A percentile compares a stretch with the other conserved stretches of the same genome.
Evolutionary conservation across 345 rosid species (phyloP).

Genomic region (Ceriops tagal): DNA sequence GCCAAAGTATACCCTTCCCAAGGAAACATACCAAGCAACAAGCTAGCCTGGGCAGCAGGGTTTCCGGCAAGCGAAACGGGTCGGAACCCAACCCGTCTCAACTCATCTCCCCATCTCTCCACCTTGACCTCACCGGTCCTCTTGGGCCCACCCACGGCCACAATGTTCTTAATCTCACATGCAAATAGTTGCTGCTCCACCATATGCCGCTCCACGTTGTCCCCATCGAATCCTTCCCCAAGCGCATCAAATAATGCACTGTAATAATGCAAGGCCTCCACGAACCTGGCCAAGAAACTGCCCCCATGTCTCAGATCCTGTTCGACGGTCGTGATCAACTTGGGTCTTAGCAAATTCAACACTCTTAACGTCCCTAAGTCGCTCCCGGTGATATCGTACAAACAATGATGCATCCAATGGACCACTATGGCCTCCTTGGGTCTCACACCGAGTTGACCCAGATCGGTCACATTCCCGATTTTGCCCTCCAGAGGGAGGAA

Average conservation of each 20-base stretch:
- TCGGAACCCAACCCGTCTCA: conserved; percentile 59
- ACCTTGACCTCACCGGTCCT: conserved; percentile 71
- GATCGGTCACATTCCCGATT: conserved; percentile 55
- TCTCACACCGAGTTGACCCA: conserved; percentile 53
- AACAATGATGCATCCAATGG: conserved; percentile 96
- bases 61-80: conserved; percentile 77
- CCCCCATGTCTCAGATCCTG: conserved; percentile 80
- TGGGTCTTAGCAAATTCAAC: conserved; percentile 58
- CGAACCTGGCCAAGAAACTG: conserved; percentile 73
- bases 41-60: conserved; percentile 86
- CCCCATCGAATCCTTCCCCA: conserved; percentile 63
- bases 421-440: conserved; percentile 74
- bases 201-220: conserved; percentile 69
- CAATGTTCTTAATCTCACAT: conserved; percentile 76
- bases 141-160: conserved; percentile 75
- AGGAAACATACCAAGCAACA: conserved; percentile 84
- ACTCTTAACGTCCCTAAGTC: conserved; percentile 56
- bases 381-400: conserved; percentile 80
- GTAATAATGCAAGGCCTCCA: conserved; percentile 91
- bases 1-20: conserved; percentile 91
- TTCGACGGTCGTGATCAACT: conserved; percentile 74
- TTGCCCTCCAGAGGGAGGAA: conserved; percentile 78
- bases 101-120: conserved; percentile 79
- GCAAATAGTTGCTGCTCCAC: conserved; percentile 93
- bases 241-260: conserved; percentile 96